Evolutionary conservation across 805 yeast genomes (phyloP), one percentile per base, ranked within the genome.

Genomic region (Yarrowia bubula): DNA sequence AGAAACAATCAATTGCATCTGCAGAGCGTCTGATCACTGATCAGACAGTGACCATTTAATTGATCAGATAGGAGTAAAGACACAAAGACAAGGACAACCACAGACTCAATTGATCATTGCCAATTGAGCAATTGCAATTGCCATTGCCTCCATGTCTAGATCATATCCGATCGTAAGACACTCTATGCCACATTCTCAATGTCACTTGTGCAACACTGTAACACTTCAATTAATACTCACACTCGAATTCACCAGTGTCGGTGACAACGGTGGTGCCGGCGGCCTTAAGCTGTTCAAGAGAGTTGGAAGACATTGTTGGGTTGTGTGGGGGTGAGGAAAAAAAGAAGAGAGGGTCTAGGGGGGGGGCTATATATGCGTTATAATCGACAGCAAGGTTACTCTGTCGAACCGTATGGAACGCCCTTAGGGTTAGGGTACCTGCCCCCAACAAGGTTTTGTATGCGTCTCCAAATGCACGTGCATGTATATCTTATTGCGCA

Each of bases 231-330:
- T 13, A 15, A 46, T 43, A 78, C 80, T 66, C 73, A 77, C 80
- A 88, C 79, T 91, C 98, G 77, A 95, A 95, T 79, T 95, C 99
- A 82, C 99, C 99, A 68, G 98, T 92, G 83, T 95, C 99, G 70
- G 99, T 90, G 76, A 95, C 99, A 75, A 95, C 97, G 71, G 85
- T 88, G 71, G 99, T 95, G 73, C 98, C 98, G 66, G 97, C 78
- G 70, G 96, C 92, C 79, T 93, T 95, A 76, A 95, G 87, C 80
- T 88, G 92, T 77, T 88, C 98, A 75, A 95, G 83, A 65, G 98
- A 89, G 81, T 86, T 84, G 44, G 81, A 63, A 48, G 65, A 61
- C 65, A 61, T 61, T 46, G 46, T 60, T 33, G 18, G 37, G 37
- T 18, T 37, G 32, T 43, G 51, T 15, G 33, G 17, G 15, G 15